These are phyloP conservation scores for Pezicula rhizophila DNA, from an alignment of 2,329 filamentous ascomycete species.

Conservation along the genomic window DNA sequence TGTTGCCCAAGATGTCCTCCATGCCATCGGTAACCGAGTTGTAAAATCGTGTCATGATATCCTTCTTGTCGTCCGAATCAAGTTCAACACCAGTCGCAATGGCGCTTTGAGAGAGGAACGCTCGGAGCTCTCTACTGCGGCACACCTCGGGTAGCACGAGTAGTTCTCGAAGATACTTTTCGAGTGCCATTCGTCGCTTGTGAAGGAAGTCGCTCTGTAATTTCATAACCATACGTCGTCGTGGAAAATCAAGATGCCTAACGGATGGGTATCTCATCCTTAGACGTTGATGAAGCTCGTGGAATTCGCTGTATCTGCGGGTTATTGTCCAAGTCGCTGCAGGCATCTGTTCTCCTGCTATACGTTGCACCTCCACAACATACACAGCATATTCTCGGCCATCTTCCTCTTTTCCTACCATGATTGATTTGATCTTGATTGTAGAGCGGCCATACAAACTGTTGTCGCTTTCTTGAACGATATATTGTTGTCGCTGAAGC, in stretches of 20 bases:
- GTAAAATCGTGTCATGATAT: conserved; percentile 92
- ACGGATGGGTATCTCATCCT: conserved; percentile 82
- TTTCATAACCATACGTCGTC: conserved; percentile 90
- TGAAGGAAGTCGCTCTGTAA: conserved; percentile 93
- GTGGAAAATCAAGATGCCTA: conserved; percentile 83
- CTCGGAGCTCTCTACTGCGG: conserved; percentile 82
- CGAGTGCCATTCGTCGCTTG: conserved; percentile 76
- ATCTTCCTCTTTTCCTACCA: conserved; percentile 86
- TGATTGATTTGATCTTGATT: conserved; percentile 84
- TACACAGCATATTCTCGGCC: conserved; percentile 92
- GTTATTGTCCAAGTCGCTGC: conserved; percentile 91
- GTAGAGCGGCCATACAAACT: conserved; percentile 89
- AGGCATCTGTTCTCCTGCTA: conserved; percentile 91
- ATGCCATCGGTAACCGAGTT: conserved; percentile 96
- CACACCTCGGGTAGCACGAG: conserved; percentile 88
- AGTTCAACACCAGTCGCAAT: conserved; percentile 56
- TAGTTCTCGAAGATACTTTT: conserved; percentile 77
- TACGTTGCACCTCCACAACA: conserved; percentile 82
- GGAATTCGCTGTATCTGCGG: conserved; percentile 94
- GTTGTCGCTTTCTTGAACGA: conserved; percentile 96
- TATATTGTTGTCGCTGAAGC: conserved; percentile 92
- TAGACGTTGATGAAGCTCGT: conserved; percentile 86
- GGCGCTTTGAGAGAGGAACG: conserved; percentile 86
- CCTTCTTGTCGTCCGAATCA: conserved; percentile 61
- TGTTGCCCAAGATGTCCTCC: conserved; percentile 95